Base-by-base conservation (phyloP, 495 filamentous ascomycete species). In the Aspergillus nidulans region DNA sequence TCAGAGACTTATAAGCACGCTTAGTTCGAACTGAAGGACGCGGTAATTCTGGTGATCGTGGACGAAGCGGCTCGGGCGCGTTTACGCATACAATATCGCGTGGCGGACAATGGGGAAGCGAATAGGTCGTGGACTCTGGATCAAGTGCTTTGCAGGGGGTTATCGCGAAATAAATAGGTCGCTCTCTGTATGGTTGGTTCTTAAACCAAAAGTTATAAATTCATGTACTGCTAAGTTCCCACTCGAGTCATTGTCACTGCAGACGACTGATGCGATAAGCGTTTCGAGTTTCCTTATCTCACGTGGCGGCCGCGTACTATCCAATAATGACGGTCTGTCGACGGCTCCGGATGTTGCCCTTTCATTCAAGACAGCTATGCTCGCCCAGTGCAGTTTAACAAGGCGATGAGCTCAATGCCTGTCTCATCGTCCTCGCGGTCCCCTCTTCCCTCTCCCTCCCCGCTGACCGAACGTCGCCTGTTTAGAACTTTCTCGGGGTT, bases 401-500 rank as follows among this genome's bases (percentile, higher is more conserved):
- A 82, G 80, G 81, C 70, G 67, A 88, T 89, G 86, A 86, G 68
- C 79, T 80, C 83, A 57, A 59, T 65, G 67, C 78, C 75, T 69
- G 75, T 81, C 49, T 77, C 82, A 32, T 83, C 84, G 34, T 12
- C 52, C 16, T 38, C 39, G n/a, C 50, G n/a, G 7, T 23, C 52
- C 71, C 81, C 67, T 78, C 80, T 55, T 58, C 75, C 58, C 72
- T 71, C 81, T 45, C 83, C 81, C 32, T 90, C 85, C 9, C 63
- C 78, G 60, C 58, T 67, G 56, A 69, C 69, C 21, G 73, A 77
- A 59, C 74, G 75, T 53, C 79, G 77, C 50, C 77, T 84, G 55
- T 81, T 79, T 59, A 85, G 89, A 53, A 82, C 90, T 50, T 68
- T 90, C 49, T 95, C 92, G 45, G 84, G 85, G 34, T 78, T 88